phyloP scores from a whole-genome alignment of 805 yeast genomes.

The Spathaspora sp. region DNA sequence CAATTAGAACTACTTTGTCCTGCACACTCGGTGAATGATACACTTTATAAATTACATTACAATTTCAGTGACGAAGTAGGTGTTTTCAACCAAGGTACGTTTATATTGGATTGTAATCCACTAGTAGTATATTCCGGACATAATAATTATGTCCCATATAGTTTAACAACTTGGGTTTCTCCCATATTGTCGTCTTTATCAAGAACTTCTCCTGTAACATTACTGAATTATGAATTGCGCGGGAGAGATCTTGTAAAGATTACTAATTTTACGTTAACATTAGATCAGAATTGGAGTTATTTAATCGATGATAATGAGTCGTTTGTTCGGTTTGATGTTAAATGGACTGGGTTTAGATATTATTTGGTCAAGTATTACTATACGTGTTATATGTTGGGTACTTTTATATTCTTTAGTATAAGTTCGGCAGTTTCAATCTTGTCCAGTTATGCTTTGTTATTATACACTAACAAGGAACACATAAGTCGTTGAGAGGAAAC shows the following conservation, averaged over 20 bases:
- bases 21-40: neutral
- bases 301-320: slow-evolving; percentile 15
- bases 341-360: slow-evolving; percentile 42
- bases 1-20: slow-evolving; percentile 7
- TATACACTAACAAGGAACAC: neutral
- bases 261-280: neutral
- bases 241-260: neutral
- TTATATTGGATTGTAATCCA: slow-evolving; percentile 28
- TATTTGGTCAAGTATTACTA: slow-evolving; percentile 33
- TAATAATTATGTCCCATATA: slow-evolving; percentile 33
- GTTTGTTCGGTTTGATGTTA: slow-evolving; percentile 21
- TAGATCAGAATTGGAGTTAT: slow-evolving; percentile 4
- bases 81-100: slow-evolving; percentile 8
- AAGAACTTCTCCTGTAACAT: neutral
- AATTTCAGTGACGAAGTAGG: slow-evolving; percentile 2
- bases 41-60: slow-evolving; percentile 7
- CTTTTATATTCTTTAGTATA: slow-evolving; percentile 32
- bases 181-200: slow-evolving; percentile 19
- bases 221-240: neutral
- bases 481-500: too few relatives aligned
- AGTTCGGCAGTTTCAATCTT: slow-evolving; percentile 27
- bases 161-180: slow-evolving; percentile 33
- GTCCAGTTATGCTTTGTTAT: slow-evolving; percentile 10
- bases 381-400: slow-evolving; percentile 33
- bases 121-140: slow-evolving; percentile 23